Base-by-base conservation (phyloP, 805 yeast genomes). In the Brettanomyces anomalus region DNA sequence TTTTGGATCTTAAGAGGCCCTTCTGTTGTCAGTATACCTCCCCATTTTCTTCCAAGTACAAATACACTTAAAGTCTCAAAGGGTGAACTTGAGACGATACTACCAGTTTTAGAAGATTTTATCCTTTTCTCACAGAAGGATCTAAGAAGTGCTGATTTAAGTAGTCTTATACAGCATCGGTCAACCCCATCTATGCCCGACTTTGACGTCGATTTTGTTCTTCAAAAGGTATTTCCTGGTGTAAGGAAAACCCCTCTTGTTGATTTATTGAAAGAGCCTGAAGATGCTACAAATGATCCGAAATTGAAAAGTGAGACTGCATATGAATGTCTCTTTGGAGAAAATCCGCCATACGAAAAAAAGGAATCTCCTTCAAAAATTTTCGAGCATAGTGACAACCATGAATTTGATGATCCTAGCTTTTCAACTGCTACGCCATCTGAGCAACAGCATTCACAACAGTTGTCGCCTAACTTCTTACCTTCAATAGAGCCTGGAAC, bases 1-100 rank as follows among this genome's bases (percentile, higher is more conserved):
- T 89, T 88, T 2, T 76, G 84, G 59, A 66, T 84, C 10, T 58
- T 84, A 21, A 63, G 89, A 45, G 75, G 79, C 35, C 73, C 81
- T 45, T 80, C 85, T 16, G 65, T 80, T 0, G 66, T 71, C 36
- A 72, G 84, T 0, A 76, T 84, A 10, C 90, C 94, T 0, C 64
- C 68, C 14, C 51, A 56, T 13, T 77, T 78, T 47, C 60, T 72
- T 34, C 46, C 62, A 11, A 62, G 66, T 16, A 31, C 39, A 1
- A 67, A 62, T 43, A 6, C 34, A 16, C 70, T 71, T 0, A 38
- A 33, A 0, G 36, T 70, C 3, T 17, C 53, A 2, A 51, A 45
- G 11, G 45, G 43, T 1, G 50, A 54, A 2, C 42, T 63, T 8
- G 46, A 37, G 0, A 43, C 47, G 0, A 21, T 60, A 1, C 37